These are phyloP conservation scores for Exutisphaerella laricina DNA, from an alignment of 2,329 filamentous ascomycete species.

Conservation along the genomic window DNA sequence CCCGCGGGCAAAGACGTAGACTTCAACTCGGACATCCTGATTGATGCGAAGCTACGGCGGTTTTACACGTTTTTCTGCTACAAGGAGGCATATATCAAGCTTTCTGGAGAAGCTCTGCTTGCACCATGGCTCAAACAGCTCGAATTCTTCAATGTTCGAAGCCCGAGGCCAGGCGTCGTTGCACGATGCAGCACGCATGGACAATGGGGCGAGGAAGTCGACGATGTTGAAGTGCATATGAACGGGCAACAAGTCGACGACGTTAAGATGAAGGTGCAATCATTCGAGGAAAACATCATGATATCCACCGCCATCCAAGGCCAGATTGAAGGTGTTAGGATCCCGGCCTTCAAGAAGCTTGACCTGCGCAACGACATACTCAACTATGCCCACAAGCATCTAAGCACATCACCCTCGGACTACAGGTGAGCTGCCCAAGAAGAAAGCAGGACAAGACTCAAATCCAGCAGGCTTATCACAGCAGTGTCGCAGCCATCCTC, in stretches of 20 bases:
- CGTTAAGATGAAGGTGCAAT: slow-evolving; percentile 53
- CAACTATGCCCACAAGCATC: slow-evolving; percentile 23
- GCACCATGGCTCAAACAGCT: slow-evolving; percentile 66
- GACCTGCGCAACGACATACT: slow-evolving; percentile 30
- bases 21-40: slow-evolving; percentile 43
- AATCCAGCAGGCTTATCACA: not conserved
- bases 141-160: slow-evolving; percentile 60
- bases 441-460: not conserved
- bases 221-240: slow-evolving; percentile 48
- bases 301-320: slow-evolving; percentile 50
- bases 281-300: slow-evolving; percentile 55
- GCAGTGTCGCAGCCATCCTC: slow-evolving; percentile 4
- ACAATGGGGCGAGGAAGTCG: slow-evolving; percentile 43
- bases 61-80: slow-evolving; percentile 78
- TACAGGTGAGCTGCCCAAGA: slow-evolving; percentile 15
- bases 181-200: slow-evolving; percentile 42
- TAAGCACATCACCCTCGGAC: slow-evolving; percentile 18
- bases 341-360: slow-evolving; percentile 31
- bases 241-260: slow-evolving; percentile 44
- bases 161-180: slow-evolving; percentile 45
- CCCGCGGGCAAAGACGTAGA: slow-evolving; percentile 32
- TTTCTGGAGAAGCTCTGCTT: slow-evolving; percentile 71
- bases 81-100: slow-evolving; percentile 76
- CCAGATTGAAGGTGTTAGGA: slow-evolving; percentile 25
- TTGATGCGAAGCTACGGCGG: slow-evolving; percentile 58